Evolutionary conservation across 148 eudicot genomes (phyloP).

Genomic region (Nepenthes mirabilis): DNA sequence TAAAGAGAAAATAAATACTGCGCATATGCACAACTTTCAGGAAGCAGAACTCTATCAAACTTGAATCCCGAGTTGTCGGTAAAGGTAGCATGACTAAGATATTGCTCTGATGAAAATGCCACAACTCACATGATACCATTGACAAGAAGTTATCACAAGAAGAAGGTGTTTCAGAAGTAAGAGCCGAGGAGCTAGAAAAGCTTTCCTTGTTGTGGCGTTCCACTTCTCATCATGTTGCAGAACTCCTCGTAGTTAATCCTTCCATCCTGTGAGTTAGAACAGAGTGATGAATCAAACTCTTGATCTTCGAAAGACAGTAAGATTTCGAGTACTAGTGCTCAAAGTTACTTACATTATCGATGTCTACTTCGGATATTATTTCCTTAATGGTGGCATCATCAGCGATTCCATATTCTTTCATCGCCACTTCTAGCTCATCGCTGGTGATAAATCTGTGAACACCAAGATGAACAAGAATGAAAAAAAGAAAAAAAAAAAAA

Average conservation of each 20-base stretch:
- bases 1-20: too few relatives aligned
- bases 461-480: background rate
- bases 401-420: slow-evolving; percentile 24
- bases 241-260: slow-evolving; percentile 77
- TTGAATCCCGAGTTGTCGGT: too few relatives aligned
- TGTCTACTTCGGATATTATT: slow-evolving; percentile 23
- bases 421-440: slow-evolving; percentile 23
- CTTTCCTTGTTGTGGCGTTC: slow-evolving; percentile 36
- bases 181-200: slow-evolving; percentile 10
- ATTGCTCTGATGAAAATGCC: too few relatives aligned
- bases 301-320: background rate
- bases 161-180: background rate
- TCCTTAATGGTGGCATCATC: slow-evolving; percentile 25
- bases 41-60: too few relatives aligned
- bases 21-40: too few relatives aligned
- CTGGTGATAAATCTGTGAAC: slow-evolving; percentile 19
- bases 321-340: background rate
- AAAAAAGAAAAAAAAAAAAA: background rate
- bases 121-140: too few relatives aligned
- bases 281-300: background rate
- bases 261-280: slow-evolving; percentile 49
- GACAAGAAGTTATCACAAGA: too few relatives aligned
- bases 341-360: slow-evolving; percentile 21
- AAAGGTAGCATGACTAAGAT: too few relatives aligned
- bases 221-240: slow-evolving; percentile 83